Conservation (phyloP, 345 rosid genomes). For the Eucalyptus dawsonii region DNA sequence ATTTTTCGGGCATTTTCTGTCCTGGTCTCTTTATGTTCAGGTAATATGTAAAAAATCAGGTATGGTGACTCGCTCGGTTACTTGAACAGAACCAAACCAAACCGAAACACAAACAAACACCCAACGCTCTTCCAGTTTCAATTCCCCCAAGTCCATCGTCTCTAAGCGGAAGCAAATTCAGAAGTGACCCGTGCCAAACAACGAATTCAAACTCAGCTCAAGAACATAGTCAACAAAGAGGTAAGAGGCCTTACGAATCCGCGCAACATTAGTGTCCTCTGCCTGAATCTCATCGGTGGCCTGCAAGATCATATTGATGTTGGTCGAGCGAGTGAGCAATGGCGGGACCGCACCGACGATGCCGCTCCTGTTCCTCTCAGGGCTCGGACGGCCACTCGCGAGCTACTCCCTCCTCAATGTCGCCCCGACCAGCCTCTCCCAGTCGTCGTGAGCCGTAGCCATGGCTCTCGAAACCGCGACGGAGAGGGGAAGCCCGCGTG, state of each 20-base stretch:
- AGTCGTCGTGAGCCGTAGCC: slow-evolving; percentile 56
- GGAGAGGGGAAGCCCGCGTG: background rate
- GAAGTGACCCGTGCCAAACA: background rate
- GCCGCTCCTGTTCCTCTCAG: slow-evolving; percentile 42
- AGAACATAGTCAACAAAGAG: background rate
- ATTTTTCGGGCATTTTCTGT: background rate
- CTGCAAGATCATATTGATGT: slow-evolving; percentile 77
- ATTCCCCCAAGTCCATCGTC: background rate
- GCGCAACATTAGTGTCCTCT: slow-evolving; percentile 65
- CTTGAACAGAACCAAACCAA: fast-evolving
- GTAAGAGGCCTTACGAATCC: slow-evolving; percentile 44
- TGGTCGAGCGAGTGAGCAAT: slow-evolving; percentile 70
- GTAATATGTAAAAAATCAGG: background rate
- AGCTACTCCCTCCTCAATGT: slow-evolving; percentile 74
- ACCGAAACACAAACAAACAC: background rate
- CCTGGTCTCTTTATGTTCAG: background rate
- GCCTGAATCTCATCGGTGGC: slow-evolving; percentile 91
- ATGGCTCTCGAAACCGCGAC: slow-evolving; percentile 7
- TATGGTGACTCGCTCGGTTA: too few relatives aligned
- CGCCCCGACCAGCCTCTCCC: slow-evolving; percentile 88
- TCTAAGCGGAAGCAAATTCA: background rate
- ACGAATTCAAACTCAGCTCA: background rate
- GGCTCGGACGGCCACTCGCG: slow-evolving; percentile 46
- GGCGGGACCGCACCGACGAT: slow-evolving; percentile 82
- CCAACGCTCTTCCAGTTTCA: background rate